Evolutionary conservation across 768 basidiomycete species (phyloP), one percentile per base, ranked within the genome.

Genomic region (Pisolithus microcarpus): DNA sequence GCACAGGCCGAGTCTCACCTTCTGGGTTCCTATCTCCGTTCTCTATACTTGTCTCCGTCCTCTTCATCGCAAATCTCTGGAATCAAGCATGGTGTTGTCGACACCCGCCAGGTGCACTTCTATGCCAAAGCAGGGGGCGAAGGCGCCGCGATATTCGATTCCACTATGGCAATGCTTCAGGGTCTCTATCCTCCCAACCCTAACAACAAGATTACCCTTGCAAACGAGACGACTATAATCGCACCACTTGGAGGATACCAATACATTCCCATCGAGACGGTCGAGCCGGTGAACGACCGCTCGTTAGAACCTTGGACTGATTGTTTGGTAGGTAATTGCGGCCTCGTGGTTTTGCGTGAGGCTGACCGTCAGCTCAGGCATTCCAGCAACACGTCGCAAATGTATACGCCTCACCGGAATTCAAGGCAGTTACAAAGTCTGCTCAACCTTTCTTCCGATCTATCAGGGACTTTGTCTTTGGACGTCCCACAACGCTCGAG

Each of bases 71-170:
- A 77, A 67, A 82, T 87, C 58, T 72, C 75, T 53, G 79, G 77
- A 48, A 78, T 87, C 62, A 74, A 76, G 61, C 69, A 74, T 47
- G 80, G 83, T 64, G 72, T 86, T 56, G 82, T 81, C 39, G 74
- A 84, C 71, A 81, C 82, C 65, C 73, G 68, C 57, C 76, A 85
- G 66, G 72, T 88, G 55, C 80, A 81, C 56, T 77, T 84, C 43
- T 81, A 79, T 54, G 84, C 83, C 61, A 87, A 89, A 69, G 80
- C 80, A 49, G 85, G 85, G 40, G 87, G 89, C 63, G 45, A 46
- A 31, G 86, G 86, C 50, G 73, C 77, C 39, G 53, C 39, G 18
- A 53, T 58, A 40, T 42, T 58, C 15, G 48, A 52, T 36, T 58
- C 57, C 13, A 43, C 46, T 8, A 42, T 36, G 36, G 53, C 50